Evolutionary conservation across 352 stramenopile genomes (phyloP).

Genomic region (Phytophthora parvispora): DNA sequence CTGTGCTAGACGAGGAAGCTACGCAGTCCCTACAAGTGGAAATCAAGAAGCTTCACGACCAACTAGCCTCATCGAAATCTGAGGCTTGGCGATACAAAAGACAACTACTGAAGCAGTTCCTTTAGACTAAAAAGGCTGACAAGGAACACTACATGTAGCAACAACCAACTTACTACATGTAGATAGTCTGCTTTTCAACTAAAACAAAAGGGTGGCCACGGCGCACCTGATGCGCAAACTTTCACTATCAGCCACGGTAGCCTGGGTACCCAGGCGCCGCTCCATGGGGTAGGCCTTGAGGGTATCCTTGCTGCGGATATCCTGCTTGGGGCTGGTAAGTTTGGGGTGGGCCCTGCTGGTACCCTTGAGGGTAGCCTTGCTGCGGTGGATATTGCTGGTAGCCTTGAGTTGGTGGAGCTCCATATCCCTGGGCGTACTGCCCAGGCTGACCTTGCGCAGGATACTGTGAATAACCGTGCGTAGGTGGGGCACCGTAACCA

Average conservation of each 20-base stretch:
- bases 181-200: conserved; percentile 1
- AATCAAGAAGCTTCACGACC: conserved; percentile 77
- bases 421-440: conserved; percentile 25
- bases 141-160: not conserved
- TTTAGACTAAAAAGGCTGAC: conserved; percentile 27
- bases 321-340: conserved; percentile 26
- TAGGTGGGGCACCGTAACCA: conserved; percentile 14
- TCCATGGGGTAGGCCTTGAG: conserved; percentile 26
- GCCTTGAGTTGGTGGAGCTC: conserved; percentile 13
- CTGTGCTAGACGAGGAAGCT: conserved; percentile 31
- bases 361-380: conserved; percentile 12
- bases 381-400: conserved; percentile 26
- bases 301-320: conserved; percentile 34
- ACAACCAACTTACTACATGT: not conserved
- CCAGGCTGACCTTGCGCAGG: conserved; percentile 12
- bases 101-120: conserved; percentile 81
- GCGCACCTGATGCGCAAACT: not conserved
- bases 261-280: conserved; percentile 41
- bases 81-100: conserved; percentile 83
- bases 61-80: conserved; percentile 73
- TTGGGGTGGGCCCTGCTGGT: conserved; percentile 23
- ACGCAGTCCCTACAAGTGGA: conserved; percentile 59
- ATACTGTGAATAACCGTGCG: conserved; percentile 15
- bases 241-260: conserved; percentile 46
- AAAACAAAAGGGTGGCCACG: not conserved